A percentile compares a stretch with the other conserved stretches of the same genome.
These are phyloP conservation scores for Prosopis cineraria DNA, from an alignment of 306 rosid genomes.

Conservation along the genomic window DNA sequence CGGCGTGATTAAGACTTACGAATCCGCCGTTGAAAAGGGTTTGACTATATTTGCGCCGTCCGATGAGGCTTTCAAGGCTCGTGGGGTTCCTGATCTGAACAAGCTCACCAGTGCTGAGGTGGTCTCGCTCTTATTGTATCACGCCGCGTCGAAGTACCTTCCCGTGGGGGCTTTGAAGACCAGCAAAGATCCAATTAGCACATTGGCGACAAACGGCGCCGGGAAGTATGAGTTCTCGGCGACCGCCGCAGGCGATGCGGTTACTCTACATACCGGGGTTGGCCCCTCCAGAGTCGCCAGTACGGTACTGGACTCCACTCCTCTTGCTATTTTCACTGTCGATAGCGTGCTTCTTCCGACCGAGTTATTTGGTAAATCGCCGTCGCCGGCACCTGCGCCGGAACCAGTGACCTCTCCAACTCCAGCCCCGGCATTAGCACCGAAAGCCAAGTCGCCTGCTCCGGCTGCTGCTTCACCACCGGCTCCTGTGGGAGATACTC, in stretches of 20 bases:
- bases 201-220: constrained; percentile 77
- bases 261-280: constrained; percentile 84
- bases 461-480: background rate
- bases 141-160: constrained; percentile 60
- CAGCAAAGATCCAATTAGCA: constrained; percentile 51
- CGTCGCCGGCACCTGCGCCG: constrained; percentile 75
- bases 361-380: constrained; percentile 69
- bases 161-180: constrained; percentile 76
- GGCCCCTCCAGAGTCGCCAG: constrained; percentile 70
- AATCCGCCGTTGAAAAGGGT: no score
- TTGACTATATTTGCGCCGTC: no score
- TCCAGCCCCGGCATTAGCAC: constrained; percentile 32
- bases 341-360: constrained; percentile 65
- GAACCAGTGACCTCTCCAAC: constrained; percentile 50
- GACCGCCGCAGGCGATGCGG: constrained; percentile 59
- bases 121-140: constrained; percentile 74
- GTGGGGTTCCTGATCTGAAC: constrained; percentile 72
- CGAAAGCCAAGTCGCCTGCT: background rate
- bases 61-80: constrained; percentile 84
- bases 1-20: constrained; percentile 71
- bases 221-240: constrained; percentile 65
- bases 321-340: no score
- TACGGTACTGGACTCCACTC: constrained; percentile 72
- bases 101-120: constrained; percentile 84
- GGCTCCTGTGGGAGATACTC: background rate